These are phyloP conservation scores for Fusarium oxysporum DNA, from an alignment of 2,329 filamentous ascomycete genomes.

Conservation along the genomic window DNA sequence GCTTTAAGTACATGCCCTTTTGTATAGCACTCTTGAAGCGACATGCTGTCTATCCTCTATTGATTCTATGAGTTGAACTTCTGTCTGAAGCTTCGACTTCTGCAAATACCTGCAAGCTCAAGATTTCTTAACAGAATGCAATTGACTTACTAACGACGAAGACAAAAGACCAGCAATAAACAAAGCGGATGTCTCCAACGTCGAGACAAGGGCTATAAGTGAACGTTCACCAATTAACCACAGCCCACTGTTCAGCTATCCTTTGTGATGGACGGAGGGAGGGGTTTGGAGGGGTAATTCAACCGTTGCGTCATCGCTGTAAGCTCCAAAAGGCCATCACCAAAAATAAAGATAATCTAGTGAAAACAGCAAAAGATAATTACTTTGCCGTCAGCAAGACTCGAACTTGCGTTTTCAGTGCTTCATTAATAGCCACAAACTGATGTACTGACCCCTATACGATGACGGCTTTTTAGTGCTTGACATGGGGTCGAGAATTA, in stretches of 20 bases:
- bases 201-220: background rate
- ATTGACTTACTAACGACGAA: background rate
- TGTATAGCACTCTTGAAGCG: no score
- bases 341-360: background rate
- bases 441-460: conserved; percentile 44
- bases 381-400: conserved; percentile 37
- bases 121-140: background rate
- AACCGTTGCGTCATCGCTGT: background rate
- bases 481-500: background rate
- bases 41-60: background rate
- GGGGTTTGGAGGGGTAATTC: conserved; percentile 7
- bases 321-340: background rate
- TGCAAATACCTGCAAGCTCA: background rate
- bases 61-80: background rate
- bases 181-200: background rate
- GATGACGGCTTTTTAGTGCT: conserved; percentile 36
- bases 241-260: background rate
- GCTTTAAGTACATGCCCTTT: background rate
- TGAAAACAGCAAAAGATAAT: conserved; percentile 13
- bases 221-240: background rate
- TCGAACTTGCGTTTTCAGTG: conserved; percentile 44
- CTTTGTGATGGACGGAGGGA: conserved; percentile 9
- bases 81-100: no score
- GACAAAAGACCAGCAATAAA: background rate
- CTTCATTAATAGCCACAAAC: conserved; percentile 35